Evolutionary conservation across 257 asterid genomes (phyloP).

Genomic region (Hygrophila difformis): DNA sequence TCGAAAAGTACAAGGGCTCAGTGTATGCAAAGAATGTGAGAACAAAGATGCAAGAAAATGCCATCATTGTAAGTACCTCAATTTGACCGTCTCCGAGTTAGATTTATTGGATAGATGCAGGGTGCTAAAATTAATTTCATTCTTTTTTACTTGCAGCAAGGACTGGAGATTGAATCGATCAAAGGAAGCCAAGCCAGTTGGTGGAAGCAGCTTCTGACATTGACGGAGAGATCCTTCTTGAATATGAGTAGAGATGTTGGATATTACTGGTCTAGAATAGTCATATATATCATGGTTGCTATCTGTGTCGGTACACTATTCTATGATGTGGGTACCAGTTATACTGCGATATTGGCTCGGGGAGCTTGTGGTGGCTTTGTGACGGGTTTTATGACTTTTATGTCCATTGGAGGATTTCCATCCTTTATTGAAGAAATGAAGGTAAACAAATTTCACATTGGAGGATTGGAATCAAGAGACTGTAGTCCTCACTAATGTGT

Average conservation of each 20-base stretch:
- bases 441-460: conserved; percentile 25
- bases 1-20: conserved; percentile 49
- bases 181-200: conserved; percentile 88
- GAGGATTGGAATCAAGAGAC: background rate
- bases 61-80: conserved; percentile 35
- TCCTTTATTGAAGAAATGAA: conserved; percentile 87
- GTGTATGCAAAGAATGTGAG: conserved; percentile 41
- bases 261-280: conserved; percentile 82
- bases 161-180: conserved; percentile 37
- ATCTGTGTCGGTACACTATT: conserved; percentile 78
- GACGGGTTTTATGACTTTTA: conserved; percentile 88
- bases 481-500: background rate
- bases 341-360: conserved; percentile 76
- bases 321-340: conserved; percentile 81
- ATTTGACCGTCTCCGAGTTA: background rate
- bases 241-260: conserved; percentile 83
- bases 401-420: conserved; percentile 99
- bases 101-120: background rate
- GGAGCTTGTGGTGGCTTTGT: conserved; percentile 95
- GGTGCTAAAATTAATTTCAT: background rate
- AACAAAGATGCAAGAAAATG: conserved; percentile 41
- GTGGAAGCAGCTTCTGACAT: conserved; percentile 67
- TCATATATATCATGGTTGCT: conserved; percentile 59
- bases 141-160: conserved; percentile 46
- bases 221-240: conserved; percentile 63